phyloP scores from a whole-genome alignment of 768 basidiomycete species.

The Pulveroboletus sp. region DNA sequence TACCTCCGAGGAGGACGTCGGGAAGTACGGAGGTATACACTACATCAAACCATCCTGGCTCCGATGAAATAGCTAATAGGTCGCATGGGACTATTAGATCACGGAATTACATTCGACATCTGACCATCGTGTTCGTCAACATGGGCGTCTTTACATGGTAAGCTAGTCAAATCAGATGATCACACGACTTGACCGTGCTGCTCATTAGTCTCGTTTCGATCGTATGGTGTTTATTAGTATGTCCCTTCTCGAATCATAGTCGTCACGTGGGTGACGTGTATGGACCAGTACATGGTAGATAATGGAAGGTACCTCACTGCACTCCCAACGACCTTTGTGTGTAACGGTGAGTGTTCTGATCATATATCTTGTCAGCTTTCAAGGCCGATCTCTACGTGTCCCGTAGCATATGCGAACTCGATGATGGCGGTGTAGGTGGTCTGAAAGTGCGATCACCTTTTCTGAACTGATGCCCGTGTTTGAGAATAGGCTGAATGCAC shows the following conservation, averaged over 20 bases:
- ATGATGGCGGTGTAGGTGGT: constrained; percentile 15
- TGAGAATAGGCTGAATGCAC: constrained; percentile 10
- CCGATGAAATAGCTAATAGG: background rate
- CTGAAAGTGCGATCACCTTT: background rate
- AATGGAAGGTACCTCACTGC: too few relatives aligned
- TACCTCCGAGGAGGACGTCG: constrained; percentile 16
- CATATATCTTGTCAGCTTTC: too few relatives aligned
- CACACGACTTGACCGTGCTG: too few relatives aligned
- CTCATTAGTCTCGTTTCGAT: too few relatives aligned
- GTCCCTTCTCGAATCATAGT: too few relatives aligned
- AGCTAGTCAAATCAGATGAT: too few relatives aligned
- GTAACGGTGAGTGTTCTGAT: too few relatives aligned
- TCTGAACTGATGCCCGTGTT: background rate
- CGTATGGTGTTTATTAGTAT: too few relatives aligned
- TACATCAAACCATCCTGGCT: too few relatives aligned
- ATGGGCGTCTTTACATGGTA: constrained; percentile 16
- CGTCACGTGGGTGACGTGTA: background rate
- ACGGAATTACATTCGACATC: constrained; percentile 7
- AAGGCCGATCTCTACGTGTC: too few relatives aligned
- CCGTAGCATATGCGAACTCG: constrained; percentile 12
- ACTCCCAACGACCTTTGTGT: too few relatives aligned
- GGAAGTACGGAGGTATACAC: constrained; percentile 6
- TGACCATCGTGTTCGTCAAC: constrained; percentile 14
- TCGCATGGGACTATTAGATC: background rate
- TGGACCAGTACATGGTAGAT: too few relatives aligned